Evolutionary conservation across 768 basidiomycete genomes (phyloP), one percentile per base, ranked within the genome.

Genomic region (Lactifluus piperatus): DNA sequence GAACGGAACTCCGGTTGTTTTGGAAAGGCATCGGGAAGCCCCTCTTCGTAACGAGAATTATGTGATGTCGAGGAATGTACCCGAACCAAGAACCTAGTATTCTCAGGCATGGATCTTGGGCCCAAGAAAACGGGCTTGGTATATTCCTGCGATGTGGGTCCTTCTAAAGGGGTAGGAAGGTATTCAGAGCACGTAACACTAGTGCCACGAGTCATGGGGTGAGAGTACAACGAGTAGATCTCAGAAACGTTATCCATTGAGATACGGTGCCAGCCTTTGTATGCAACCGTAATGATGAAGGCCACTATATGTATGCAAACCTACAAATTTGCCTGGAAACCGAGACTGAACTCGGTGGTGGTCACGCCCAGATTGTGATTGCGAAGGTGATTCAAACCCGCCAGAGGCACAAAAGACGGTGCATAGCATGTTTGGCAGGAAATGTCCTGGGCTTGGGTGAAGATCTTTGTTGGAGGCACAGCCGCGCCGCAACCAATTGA

Each of bases 221-320:
- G 39, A 26, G 64, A 64, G 11, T 64, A 64, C 27, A 63, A 24
- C 26, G 64, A 64, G 37, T 62, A 56, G 14, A 64, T 64, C 37
- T 64, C 63, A 26, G 63, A 62, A 27, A 45, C 51, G 51, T 64
- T 52, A 43, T 64, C 64, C 64, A 51, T 46, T 9, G 43, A 18
- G 29, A 54, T 5, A 54, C 36, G 37, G 43, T 34, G 27, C 26
- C 20, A 27, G 39, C 43, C 5, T 32, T 6, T 14, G 26, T 20
- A 30, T 39, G 10, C 27, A 13, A 27, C 8, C 1, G 18, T 30
- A 13, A 26, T 30, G 52, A 43, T 1, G 39, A 29, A 37, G 47
- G 14, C 4, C 4, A 27, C 8, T 36, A 36, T n/a, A 37, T 10
- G 27, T 34, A 50, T 29, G 36, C 43, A 45, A 37, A 34, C 48